Conservation (phyloP, 305 asterid species). For the Vinca major region DNA sequence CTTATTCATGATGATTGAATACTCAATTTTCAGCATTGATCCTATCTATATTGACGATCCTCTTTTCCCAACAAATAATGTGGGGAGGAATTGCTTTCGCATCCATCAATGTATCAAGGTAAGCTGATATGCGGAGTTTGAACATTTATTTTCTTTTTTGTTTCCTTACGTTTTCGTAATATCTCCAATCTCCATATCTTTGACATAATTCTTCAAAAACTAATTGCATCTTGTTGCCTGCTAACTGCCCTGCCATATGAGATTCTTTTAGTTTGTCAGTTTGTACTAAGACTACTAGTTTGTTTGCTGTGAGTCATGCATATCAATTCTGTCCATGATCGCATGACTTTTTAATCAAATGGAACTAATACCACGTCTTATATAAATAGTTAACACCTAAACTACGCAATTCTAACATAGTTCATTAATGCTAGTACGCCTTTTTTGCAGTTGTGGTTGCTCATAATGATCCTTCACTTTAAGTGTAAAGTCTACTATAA, state of each 20-base stretch:
- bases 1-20: conserved; percentile 2
- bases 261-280: conserved; percentile 2
- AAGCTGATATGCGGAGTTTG: conserved; percentile 20
- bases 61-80: conserved; percentile 79
- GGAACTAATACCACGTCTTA: background rate
- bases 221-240: background rate
- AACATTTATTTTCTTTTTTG: background rate
- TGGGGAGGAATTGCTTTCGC: conserved; percentile 97
- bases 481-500: background rate
- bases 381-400: background rate
- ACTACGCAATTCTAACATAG: background rate
- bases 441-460: background rate
- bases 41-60: conserved; percentile 96
- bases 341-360: background rate
- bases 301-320: background rate
- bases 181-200: background rate
- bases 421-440: background rate
- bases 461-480: background rate
- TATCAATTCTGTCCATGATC: background rate
- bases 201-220: background rate
- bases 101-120: conserved; percentile 99
- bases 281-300: background rate
- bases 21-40: conserved; percentile 60
- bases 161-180: background rate
- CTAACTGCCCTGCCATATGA: background rate